A percentile compares a stretch with the other conserved stretches of the same genome.
These are phyloP conservation scores for Begonia peltatifolia DNA, from an alignment of 306 rosid genomes.

Conservation along the genomic window DNA sequence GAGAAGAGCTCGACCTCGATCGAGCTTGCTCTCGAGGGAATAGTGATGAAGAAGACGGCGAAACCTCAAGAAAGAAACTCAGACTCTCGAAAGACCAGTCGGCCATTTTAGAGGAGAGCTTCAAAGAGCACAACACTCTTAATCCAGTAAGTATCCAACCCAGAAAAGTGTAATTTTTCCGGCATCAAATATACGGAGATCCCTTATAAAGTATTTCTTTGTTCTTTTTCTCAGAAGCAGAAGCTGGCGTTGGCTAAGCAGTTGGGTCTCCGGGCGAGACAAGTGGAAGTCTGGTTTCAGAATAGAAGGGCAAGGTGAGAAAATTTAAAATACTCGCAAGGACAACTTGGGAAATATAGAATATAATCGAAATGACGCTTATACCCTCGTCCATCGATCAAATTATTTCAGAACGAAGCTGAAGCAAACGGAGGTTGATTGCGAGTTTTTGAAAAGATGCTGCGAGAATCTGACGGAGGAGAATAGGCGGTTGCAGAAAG, in stretches of 20 bases:
- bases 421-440: conserved; percentile 97
- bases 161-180: background rate
- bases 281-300: conserved; percentile 98
- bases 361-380: too few species aligned
- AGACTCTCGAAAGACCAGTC: conserved; percentile 91
- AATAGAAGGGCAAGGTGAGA: conserved; percentile 95
- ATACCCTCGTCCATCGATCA: too few species aligned
- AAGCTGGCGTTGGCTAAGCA: conserved; percentile 79
- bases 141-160: conserved; percentile 52
- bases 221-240: conserved; percentile 48
- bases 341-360: background rate
- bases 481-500: conserved; percentile 86
- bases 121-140: conserved; percentile 94
- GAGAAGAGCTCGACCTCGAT: conserved; percentile 32
- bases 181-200: too few species aligned
- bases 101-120: conserved; percentile 79
- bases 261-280: conserved; percentile 74
- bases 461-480: conserved; percentile 97
- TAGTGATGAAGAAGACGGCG: conserved; percentile 88
- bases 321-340: background rate
- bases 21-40: conserved; percentile 58
- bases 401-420: conserved; percentile 53
- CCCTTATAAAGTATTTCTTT: too few species aligned
- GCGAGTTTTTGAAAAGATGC: conserved; percentile 84
- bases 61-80: conserved; percentile 71